Conservation (phyloP, 1,284 basidiomycete species). For the Trametes versicolor region DNA sequence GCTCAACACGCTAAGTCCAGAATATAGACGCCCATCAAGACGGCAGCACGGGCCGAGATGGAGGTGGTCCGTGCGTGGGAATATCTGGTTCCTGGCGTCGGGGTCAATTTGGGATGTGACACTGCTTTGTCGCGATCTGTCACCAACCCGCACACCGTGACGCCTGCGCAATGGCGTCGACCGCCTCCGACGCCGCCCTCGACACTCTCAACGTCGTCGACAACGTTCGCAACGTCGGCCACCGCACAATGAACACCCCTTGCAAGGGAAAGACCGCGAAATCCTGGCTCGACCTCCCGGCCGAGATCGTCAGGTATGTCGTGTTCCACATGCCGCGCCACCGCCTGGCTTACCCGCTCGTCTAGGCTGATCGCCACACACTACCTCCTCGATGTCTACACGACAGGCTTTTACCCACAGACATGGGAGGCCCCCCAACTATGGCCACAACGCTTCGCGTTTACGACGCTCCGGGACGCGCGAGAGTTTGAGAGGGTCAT, state of each 20-base stretch:
- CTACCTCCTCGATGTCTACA: constrained; percentile 61
- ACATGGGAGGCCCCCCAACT: constrained; percentile 65
- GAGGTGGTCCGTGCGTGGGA: constrained; percentile 45
- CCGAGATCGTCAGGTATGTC: constrained; percentile 73
- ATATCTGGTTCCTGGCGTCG: constrained; percentile 21
- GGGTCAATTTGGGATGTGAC: constrained; percentile 38
- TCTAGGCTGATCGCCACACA: constrained; percentile 69
- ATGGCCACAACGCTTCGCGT: constrained; percentile 69
- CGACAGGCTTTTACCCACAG: constrained; percentile 57
- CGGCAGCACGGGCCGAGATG: background rate
- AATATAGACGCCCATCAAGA: constrained; percentile 7
- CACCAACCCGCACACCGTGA: constrained; percentile 41
- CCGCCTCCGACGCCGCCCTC: constrained; percentile 24
- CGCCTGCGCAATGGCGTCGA: constrained; percentile 39
- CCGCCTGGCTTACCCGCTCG: constrained; percentile 32
- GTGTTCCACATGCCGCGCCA: constrained; percentile 37
- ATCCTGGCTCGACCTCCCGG: constrained; percentile 76
- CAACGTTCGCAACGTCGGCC: constrained; percentile 26
- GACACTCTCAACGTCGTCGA: constrained; percentile 29
- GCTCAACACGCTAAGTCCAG: background rate
- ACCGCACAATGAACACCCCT: constrained; percentile 29
- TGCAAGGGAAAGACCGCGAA: constrained; percentile 75
- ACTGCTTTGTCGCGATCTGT: constrained; percentile 42
- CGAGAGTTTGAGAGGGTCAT: constrained; percentile 70
- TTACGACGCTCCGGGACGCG: constrained; percentile 61